Base-by-base conservation (phyloP, 148 eudicot genomes). In the Dianthus caryophyllus region DNA sequence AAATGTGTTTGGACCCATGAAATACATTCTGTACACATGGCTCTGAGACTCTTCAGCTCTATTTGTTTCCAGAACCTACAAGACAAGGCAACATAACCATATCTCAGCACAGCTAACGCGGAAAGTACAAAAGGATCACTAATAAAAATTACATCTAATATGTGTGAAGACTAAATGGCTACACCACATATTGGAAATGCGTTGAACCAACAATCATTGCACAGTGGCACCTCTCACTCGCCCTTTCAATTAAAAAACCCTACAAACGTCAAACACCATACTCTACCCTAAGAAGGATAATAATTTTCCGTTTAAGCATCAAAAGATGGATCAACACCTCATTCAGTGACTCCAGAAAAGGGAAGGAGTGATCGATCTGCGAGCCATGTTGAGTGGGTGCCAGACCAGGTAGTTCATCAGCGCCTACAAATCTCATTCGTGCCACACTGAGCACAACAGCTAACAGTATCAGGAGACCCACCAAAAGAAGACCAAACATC, bases 381-480 rank as follows among this genome's bases (percentile, higher is more conserved):
- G 98, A 92, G 65, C 96, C 96, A 61, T 84, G 96, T 64, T 84
- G 94, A 55, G 92, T 81, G 16, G 96, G 94, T 65, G 89, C 87
- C 16, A 96, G 89, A 57, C 87, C 91, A 20, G 89, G 81, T 73
- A 81, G 78, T 76, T 92, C 98, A 64, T 92, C 98, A 58, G 78
- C 87, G 27, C 91, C 90, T 31, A 89, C 87, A 77, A 89, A 89
- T 71, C 92, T 87, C 96, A 92, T 87, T 29, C 98, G 84, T 75
- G 98, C 98, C 75, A 89, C 98, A 76, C 98, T 89, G 33, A 92
- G 96, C 78, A 92, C 98, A 39, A 87, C 64, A 52, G 98, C 94
- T 73, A 92, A 82, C 67, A 92, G 78, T 67, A 89, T 74, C 38
- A 92, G 84, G 64, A 92, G 86, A 51, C 96, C 98, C 65, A 87